Conservation (phyloP, 306 rosid species). For the Medicago arabica region DNA sequence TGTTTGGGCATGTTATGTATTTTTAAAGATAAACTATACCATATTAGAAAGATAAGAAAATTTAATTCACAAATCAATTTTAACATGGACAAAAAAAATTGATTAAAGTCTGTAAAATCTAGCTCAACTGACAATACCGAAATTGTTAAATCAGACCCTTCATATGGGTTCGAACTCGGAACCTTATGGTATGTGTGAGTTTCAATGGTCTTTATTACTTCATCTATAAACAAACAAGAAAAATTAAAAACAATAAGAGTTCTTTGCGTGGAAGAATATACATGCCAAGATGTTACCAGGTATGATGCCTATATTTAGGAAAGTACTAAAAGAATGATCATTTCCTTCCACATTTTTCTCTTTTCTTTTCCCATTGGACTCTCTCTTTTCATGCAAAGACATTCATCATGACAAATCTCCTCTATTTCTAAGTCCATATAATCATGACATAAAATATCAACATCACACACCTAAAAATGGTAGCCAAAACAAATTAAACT, state of each 20-base stretch:
- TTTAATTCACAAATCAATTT: not conserved
- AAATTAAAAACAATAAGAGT: not conserved
- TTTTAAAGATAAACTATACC: too few relatives aligned
- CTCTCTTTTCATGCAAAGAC: conserved; percentile 11
- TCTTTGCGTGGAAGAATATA: not conserved
- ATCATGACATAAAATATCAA: conserved; percentile 16
- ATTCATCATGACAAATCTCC: conserved; percentile 12
- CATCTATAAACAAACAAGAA: too few relatives aligned
- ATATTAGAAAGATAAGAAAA: not conserved
- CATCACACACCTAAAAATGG: conserved; percentile 11
- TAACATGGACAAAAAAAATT: not conserved
- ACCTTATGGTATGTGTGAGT: too few relatives aligned
- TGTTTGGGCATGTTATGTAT: too few relatives aligned
- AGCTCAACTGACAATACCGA: too few relatives aligned
- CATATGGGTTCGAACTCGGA: too few relatives aligned
- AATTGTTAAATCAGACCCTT: too few relatives aligned
- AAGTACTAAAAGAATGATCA: conserved; percentile 47
- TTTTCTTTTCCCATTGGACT: conserved; percentile 41
- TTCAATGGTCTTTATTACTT: too few relatives aligned
- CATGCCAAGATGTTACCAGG: not conserved
- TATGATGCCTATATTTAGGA: conserved; percentile 34
- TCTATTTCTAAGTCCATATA: conserved; percentile 35
- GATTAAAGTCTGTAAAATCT: not conserved
- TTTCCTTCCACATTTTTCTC: conserved; percentile 31
- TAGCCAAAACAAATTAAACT: conserved; percentile 29